Base-by-base conservation (phyloP, 345 rosid genomes). In the Mangifera indica region DNA sequence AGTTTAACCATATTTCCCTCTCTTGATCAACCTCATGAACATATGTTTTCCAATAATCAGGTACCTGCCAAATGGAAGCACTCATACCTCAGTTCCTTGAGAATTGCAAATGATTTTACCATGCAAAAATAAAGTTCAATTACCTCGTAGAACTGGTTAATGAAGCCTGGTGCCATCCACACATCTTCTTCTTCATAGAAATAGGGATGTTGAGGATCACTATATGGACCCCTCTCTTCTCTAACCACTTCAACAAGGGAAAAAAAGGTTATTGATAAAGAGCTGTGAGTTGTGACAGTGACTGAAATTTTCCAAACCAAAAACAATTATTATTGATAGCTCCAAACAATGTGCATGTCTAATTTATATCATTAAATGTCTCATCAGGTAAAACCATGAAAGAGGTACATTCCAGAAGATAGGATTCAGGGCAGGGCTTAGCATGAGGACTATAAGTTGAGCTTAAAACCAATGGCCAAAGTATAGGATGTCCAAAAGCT, bases 91-190 rank as follows among this genome's bases (percentile, higher is more conserved):
- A 67, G 49, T 63, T 66, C 60, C 29, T 63, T 49, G 67, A 67
- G 53, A 69, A 52, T 48, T 63, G n/a, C 60, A 60, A 75, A 66
- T 3, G 66, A 25, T 13, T 65, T 51, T 56, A 20, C 55, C 20
- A 29, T 17, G 32, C 55, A 54, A 72, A 51, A 66, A 54, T 32
- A 67, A 42, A 73, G 45, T 62, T 45, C 56, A 81, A 85, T 56
- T 81, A 87, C 96, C 63, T 89, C 96, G 12, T 91, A 87, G 80
- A 93, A 93, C 74, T 93, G 97, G 77, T 93, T 89, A 74, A 89
- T 83, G 81, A 93, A 93, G 72, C 98, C 98, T 0, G 98, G 98
- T 5, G 96, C 98, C 98, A 91, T 93, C 98, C 98, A 93, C 72
- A 81, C 96, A 71, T 93, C 97, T 70, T 93, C 98, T 56, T 86